These are phyloP conservation scores for Corynascus novoguineensis DNA, from an alignment of 495 filamentous ascomycete species.

Conservation along the genomic window DNA sequence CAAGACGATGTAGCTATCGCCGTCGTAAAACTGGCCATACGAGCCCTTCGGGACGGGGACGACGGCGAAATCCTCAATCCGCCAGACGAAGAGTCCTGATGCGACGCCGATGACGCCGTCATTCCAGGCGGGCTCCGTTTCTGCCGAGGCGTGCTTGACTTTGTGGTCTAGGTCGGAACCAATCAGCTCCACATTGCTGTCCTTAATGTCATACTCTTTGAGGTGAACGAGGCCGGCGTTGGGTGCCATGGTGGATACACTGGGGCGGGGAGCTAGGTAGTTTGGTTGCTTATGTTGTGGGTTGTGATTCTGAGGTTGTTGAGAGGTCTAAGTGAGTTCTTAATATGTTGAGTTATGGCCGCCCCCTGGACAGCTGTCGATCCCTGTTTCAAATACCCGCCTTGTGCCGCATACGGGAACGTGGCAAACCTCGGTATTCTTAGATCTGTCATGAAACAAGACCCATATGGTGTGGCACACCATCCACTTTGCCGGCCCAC, in stretches of 20 bases:
- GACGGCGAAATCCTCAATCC: conserved; percentile 1
- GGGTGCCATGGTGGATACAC: background rate
- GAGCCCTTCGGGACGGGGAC: background rate
- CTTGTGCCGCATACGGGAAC: conserved; percentile 1
- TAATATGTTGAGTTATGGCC: background rate
- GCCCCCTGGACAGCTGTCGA: background rate
- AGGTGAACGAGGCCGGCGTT: conserved; percentile 3
- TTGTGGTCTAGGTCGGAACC: conserved; percentile 1
- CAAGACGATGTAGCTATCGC: conserved; percentile 8
- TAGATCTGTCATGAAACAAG: background rate
- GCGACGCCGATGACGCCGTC: background rate
- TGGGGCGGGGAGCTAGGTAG: too few relatives aligned
- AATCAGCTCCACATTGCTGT: conserved; percentile 4
- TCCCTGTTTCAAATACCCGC: conserved; percentile 2
- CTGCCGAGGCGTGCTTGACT: conserved; percentile 1
- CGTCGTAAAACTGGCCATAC: background rate
- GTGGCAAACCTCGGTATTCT: background rate
- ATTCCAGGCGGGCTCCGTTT: conserved; percentile 1
- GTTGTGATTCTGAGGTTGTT: background rate
- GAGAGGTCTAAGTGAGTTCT: background rate
- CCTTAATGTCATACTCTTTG: conserved; percentile 2
- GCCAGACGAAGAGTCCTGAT: conserved; percentile 6
- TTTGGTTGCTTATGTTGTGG: too few relatives aligned
- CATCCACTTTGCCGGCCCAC: background rate
- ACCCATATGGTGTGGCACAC: background rate